Evolutionary conservation across 805 yeast species (phyloP).

Genomic region (Wickerhamiella spandovensis): DNA sequence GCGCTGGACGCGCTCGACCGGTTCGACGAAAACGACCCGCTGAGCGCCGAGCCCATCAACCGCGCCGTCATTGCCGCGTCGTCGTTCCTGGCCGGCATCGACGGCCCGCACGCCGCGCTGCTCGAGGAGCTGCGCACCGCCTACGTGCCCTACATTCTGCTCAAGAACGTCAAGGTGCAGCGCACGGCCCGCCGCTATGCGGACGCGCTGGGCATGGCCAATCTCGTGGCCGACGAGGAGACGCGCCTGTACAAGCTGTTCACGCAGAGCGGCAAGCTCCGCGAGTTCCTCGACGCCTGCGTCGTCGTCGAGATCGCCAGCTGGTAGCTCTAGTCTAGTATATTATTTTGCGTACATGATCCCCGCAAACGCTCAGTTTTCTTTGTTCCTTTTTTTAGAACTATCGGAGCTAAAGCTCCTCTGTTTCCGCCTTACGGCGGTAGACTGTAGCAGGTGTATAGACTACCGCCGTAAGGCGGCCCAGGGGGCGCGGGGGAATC

Average conservation of each 20-base stretch:
- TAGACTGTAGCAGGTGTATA: too few species aligned
- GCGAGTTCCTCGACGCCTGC: background rate
- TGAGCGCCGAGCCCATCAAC: constrained; percentile 1
- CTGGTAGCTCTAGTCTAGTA: background rate
- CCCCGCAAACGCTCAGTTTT: background rate
- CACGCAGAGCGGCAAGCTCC: background rate
- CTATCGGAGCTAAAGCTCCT: too few species aligned
- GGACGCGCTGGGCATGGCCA: constrained; percentile 45
- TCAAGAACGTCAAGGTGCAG: constrained; percentile 4
- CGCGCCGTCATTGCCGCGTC: constrained; percentile 3
- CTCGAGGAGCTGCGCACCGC: constrained; percentile 6
- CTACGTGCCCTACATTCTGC: constrained; percentile 5
- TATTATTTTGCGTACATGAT: background rate
- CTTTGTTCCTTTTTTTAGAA: too few species aligned
- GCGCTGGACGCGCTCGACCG: constrained; percentile 8
- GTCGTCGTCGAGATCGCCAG: background rate
- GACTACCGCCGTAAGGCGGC: too few species aligned
- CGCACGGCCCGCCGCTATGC: constrained; percentile 14
- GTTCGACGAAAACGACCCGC: constrained; percentile 1
- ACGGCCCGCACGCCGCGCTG: background rate
- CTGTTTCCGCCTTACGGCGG: too few species aligned
- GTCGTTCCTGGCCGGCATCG: background rate
- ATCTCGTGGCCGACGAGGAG: constrained; percentile 53
- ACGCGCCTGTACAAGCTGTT: constrained; percentile 51
- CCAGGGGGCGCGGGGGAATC: too few species aligned